Percentiles rank a stretch among this genome's conserved stretches.
These are phyloP conservation scores for Theobroma cacao DNA, from an alignment of 345 rosid genomes.

Conservation along the genomic window DNA sequence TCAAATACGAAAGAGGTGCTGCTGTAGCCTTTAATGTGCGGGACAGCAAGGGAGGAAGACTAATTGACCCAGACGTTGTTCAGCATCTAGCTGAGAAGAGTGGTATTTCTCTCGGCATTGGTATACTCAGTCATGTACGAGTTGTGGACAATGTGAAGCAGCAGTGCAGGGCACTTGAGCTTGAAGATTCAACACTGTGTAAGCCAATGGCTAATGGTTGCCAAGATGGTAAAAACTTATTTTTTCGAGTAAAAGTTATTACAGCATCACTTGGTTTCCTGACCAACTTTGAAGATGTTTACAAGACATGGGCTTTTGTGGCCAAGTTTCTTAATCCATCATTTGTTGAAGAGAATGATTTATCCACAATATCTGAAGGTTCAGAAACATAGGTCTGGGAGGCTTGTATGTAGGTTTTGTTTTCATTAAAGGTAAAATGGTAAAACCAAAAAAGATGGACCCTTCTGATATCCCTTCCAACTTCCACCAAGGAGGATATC, in stretches of 20 bases:
- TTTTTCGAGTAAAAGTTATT: constrained; percentile 58
- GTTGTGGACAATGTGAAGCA: constrained; percentile 50
- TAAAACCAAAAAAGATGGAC: not conserved
- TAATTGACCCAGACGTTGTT: constrained; percentile 56
- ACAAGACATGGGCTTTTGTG: constrained; percentile 62
- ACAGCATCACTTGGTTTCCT: constrained; percentile 70
- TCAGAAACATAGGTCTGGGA: constrained; percentile 31
- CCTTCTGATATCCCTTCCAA: not conserved
- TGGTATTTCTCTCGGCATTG: constrained; percentile 59
- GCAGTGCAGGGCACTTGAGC: constrained; percentile 34
- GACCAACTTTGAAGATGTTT: constrained; percentile 69
- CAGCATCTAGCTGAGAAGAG: constrained; percentile 62
- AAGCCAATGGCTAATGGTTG: constrained; percentile 45
- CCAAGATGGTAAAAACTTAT: constrained; percentile 40
- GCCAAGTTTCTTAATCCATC: constrained; percentile 56
- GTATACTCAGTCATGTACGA: constrained; percentile 55
- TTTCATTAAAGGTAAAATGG: constrained; percentile 6
- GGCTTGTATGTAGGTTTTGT: constrained; percentile 8
- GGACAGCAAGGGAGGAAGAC: constrained; percentile 30
- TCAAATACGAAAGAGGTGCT: constrained; percentile 68
- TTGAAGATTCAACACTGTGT: constrained; percentile 44
- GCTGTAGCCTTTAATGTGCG: constrained; percentile 61
- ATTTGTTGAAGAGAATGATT: constrained; percentile 31
- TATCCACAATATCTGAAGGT: constrained; percentile 43
- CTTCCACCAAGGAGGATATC: not conserved